Percentiles rank a stretch among this genome's conserved stretches.
Conservation (phyloP, 2,329 filamentous ascomycete genomes). For the Alternaria sp. region DNA sequence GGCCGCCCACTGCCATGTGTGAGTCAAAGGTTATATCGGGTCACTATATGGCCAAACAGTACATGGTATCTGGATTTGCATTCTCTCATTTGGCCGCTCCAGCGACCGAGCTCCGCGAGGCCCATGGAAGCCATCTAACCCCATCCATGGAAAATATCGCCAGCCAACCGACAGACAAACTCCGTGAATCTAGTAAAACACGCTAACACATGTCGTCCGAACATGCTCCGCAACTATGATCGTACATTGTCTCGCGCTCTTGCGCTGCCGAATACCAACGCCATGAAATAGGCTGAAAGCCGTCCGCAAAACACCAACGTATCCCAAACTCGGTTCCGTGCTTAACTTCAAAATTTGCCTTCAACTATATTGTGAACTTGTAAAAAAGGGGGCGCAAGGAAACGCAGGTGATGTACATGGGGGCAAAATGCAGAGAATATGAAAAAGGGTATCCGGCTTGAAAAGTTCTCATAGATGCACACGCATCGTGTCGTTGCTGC, state of each 20-base stretch:
- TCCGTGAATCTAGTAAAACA: constrained; percentile 19
- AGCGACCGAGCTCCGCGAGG: constrained; percentile 2
- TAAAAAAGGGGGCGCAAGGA: constrained; percentile 14
- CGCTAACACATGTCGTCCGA: constrained; percentile 14
- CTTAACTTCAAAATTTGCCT: constrained; percentile 9
- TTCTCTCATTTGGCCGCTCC: constrained; percentile 5
- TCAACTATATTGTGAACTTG: constrained; percentile 10
- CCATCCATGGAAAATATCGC: constrained; percentile 12
- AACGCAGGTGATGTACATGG: constrained; percentile 23
- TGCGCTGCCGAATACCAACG: constrained; percentile 9
- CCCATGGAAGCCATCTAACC: constrained; percentile 10
- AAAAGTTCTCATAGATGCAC: constrained; percentile 44
- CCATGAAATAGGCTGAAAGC: constrained; percentile 6
- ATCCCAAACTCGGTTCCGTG: constrained; percentile 8
- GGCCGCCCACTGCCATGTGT: background rate
- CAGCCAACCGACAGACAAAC: constrained; percentile 5
- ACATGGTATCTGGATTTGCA: constrained; percentile 11
- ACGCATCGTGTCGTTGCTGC: constrained; percentile 85
- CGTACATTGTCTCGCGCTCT: constrained; percentile 17
- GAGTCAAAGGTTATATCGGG: constrained; percentile 11
- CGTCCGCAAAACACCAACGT: constrained; percentile 17
- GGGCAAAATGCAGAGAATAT: constrained; percentile 3
- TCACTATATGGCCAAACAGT: constrained; percentile 1
- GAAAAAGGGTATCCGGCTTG: background rate
- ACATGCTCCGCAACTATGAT: constrained; percentile 18